Percentiles rank a stretch among this genome's conserved stretches.
phyloP scores from a whole-genome alignment of 139 green algal genomes.

The Eudorina sp. region DNA sequence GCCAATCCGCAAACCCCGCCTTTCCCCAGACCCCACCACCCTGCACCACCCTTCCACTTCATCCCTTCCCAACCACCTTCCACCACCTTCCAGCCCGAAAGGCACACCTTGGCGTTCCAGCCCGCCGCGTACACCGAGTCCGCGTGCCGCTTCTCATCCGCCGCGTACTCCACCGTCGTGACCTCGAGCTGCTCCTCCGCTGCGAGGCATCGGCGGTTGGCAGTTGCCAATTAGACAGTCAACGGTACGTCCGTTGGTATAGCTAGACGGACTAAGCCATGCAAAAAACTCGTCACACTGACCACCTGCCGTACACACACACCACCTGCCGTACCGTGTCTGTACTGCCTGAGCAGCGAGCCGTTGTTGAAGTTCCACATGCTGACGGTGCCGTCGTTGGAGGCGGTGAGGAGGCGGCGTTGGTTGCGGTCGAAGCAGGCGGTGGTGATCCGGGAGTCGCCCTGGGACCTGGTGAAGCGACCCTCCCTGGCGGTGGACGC shows the following conservation, averaged over 20 bases:
- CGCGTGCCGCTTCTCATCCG: constrained; percentile 72
- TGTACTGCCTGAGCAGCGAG: constrained; percentile 69
- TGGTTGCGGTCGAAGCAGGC: constrained; percentile 85
- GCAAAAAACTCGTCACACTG: no score
- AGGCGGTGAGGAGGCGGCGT: constrained; percentile 83
- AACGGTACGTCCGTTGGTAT: no score
- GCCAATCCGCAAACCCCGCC: no score
- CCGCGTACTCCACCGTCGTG: constrained; percentile 70
- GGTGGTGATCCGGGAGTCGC: constrained; percentile 69
- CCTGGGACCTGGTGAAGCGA: constrained; percentile 74
- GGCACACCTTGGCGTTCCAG: constrained; percentile 75
- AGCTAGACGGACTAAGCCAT: no score
- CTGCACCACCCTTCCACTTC: no score
- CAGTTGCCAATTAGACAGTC: no score
- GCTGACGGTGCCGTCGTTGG: constrained; percentile 72
- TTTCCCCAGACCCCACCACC: no score
- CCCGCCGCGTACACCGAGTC: constrained; percentile 80
- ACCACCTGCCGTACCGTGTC: constrained; percentile 23
- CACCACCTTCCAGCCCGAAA: no score
- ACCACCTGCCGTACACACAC: not conserved
- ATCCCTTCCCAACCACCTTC: no score
- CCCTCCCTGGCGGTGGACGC: constrained; percentile 61
- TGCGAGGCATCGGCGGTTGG: constrained; percentile 9
- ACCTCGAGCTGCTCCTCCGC: constrained; percentile 72
- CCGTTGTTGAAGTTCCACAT: constrained; percentile 96